Conservation (phyloP, 148 eudicot genomes). For the Euryodendron excelsum region DNA sequence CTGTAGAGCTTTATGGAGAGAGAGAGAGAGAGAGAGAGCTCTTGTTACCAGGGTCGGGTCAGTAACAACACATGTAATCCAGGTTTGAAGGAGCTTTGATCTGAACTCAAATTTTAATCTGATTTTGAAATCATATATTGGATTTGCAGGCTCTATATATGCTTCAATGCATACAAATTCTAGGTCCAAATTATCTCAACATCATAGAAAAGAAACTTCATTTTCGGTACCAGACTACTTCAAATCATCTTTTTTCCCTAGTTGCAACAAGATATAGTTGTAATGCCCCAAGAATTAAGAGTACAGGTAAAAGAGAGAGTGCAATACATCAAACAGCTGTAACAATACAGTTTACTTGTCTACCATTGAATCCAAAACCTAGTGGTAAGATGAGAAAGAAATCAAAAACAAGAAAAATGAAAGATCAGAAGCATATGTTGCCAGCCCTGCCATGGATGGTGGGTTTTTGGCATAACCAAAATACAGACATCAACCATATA, state of each 20-base stretch:
- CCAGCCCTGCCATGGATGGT: background rate
- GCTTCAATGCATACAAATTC: too few relatives aligned
- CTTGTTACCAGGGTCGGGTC: too few relatives aligned
- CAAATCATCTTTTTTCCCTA: background rate
- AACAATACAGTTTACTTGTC: background rate
- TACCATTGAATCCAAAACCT: background rate
- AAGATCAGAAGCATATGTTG: background rate
- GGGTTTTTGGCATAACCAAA: background rate
- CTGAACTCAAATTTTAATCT: too few relatives aligned
- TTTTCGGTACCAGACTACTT: background rate
- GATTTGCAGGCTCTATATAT: too few relatives aligned
- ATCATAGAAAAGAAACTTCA: background rate
- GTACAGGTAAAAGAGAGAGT: background rate
- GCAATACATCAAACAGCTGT: background rate
- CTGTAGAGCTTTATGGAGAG: too few relatives aligned
- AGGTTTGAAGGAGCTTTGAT: too few relatives aligned
- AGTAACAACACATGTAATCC: too few relatives aligned
- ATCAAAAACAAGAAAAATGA: background rate
- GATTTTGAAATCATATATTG: too few relatives aligned
- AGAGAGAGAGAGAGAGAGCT: too few relatives aligned
- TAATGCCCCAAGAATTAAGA: background rate
- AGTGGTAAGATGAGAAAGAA: background rate
- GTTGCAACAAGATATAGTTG: background rate
- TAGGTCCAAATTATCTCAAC: too few relatives aligned
- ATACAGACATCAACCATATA: background rate